Evolutionary conservation across 2,329 filamentous ascomycete genomes (phyloP).

Genomic region (Apiospora pterosperma): DNA sequence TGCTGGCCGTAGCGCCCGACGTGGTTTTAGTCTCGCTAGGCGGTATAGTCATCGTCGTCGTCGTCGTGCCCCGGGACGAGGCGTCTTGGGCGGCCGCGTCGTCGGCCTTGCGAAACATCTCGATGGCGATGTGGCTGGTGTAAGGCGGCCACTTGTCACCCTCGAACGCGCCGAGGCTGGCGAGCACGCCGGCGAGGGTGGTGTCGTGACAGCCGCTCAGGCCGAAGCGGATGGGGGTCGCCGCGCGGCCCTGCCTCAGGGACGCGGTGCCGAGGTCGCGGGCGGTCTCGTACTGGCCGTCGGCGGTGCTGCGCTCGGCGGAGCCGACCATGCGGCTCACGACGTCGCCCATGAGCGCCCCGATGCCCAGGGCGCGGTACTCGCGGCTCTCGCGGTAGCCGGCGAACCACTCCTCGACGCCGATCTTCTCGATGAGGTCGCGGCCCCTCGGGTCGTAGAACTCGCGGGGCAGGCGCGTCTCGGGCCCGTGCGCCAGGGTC

Average conservation of each 20-base stretch:
- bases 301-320: constrained; percentile 54
- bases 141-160: constrained; percentile 82
- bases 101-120: constrained; percentile 68
- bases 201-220: constrained; percentile 91
- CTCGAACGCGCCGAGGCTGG: constrained; percentile 76
- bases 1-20: background rate
- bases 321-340: constrained; percentile 70
- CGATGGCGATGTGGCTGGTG: constrained; percentile 86
- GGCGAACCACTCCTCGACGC: constrained; percentile 87
- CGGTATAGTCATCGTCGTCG: constrained; percentile 10
- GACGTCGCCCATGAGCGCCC: constrained; percentile 78
- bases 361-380: constrained; percentile 87
- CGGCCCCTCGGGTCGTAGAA: constrained; percentile 80
- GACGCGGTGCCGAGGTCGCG: constrained; percentile 18
- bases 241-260: constrained; percentile 31
- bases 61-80: background rate
- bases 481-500: constrained; percentile 77
- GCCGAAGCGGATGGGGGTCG: constrained; percentile 63
- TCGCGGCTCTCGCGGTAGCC: constrained; percentile 83
- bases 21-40: constrained; percentile 8
- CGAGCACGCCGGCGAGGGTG: constrained; percentile 75
- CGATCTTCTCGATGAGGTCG: constrained; percentile 69
- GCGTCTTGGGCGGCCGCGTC: constrained; percentile 7
- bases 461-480: constrained; percentile 73
- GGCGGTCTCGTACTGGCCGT: constrained; percentile 48